A percentile compares a stretch with the other conserved stretches of the same genome.
Conservation (phyloP, 2,329 filamentous ascomycete species). For the Pseudogymnoascus sp. region DNA sequence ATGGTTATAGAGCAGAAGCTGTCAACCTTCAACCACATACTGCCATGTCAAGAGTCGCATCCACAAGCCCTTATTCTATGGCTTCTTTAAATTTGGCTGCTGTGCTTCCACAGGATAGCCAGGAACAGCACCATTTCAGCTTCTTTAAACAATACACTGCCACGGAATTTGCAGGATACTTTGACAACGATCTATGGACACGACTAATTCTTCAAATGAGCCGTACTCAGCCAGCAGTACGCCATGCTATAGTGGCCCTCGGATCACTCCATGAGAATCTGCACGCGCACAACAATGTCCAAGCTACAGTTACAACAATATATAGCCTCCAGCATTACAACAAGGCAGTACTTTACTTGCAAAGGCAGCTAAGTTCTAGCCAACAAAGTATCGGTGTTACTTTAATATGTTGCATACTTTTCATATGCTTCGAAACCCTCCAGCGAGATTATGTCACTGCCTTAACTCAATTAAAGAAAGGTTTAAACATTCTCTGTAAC, state of each 20-base stretch:
- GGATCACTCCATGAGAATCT: constrained; percentile 19
- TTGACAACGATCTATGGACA: constrained; percentile 57
- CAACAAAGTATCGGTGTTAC: neutral
- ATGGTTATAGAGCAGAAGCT: neutral
- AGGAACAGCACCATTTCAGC: constrained; percentile 52
- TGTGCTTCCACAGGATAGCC: neutral
- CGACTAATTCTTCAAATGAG: constrained; percentile 45
- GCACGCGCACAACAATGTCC: neutral
- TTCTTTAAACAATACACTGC: constrained; percentile 53
- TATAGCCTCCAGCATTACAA: neutral
- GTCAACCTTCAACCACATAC: neutral
- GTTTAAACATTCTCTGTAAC: constrained; percentile 11
- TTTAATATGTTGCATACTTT: neutral
- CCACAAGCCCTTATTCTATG: neutral
- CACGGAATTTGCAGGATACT: constrained; percentile 56
- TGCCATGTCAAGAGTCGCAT: neutral
- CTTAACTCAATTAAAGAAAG: neutral
- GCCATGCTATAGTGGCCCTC: constrained; percentile 20
- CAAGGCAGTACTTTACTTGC: neutral
- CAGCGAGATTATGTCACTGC: neutral
- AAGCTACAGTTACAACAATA: neutral
- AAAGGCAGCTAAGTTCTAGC: neutral
- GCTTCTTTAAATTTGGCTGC: neutral
- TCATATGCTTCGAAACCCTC: neutral
- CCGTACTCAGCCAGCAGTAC: constrained; percentile 15